These are phyloP conservation scores for Neofusicoccum kwambonambiense DNA, from an alignment of 2,329 filamentous ascomycete species.

Conservation along the genomic window DNA sequence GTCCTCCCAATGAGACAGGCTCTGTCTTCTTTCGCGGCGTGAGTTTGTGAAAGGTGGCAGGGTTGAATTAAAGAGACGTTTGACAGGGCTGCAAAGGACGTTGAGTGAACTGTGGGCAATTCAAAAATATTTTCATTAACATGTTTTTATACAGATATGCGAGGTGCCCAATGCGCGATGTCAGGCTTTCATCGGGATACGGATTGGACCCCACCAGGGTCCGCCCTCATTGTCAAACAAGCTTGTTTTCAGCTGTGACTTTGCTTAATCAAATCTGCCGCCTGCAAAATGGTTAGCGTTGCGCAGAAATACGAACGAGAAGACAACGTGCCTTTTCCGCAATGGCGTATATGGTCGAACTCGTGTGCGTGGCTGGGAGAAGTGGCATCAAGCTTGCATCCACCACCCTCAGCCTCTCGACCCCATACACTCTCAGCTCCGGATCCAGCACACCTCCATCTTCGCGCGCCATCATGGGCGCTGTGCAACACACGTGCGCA, in stretches of 20 bases:
- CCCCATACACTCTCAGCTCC: constrained; percentile 7
- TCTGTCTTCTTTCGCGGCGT: too few species aligned
- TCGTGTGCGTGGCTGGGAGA: neutral
- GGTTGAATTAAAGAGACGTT: too few species aligned
- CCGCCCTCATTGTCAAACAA: neutral
- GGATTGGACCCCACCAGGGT: neutral
- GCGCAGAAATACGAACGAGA: neutral
- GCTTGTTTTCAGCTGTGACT: neutral
- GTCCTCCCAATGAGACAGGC: too few species aligned
- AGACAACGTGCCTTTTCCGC: constrained; percentile 11
- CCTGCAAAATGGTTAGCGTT: neutral
- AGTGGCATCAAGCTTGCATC: constrained; percentile 17
- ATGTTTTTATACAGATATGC: too few species aligned
- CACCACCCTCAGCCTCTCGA: neutral
- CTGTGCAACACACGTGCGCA: constrained; percentile 36
- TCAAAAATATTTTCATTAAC: too few species aligned
- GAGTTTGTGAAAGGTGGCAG: too few species aligned
- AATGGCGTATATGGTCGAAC: constrained; percentile 10
- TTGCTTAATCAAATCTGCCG: constrained; percentile 2
- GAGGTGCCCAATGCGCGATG: too few species aligned
- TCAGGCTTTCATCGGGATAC: too few species aligned
- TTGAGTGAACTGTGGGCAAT: too few species aligned
- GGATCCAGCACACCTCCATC: constrained; percentile 11
- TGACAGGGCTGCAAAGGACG: too few species aligned
- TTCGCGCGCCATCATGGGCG: constrained; percentile 19